These are phyloP conservation scores for Arachis hypogaea DNA, from an alignment of 306 rosid species.

Conservation along the genomic window DNA sequence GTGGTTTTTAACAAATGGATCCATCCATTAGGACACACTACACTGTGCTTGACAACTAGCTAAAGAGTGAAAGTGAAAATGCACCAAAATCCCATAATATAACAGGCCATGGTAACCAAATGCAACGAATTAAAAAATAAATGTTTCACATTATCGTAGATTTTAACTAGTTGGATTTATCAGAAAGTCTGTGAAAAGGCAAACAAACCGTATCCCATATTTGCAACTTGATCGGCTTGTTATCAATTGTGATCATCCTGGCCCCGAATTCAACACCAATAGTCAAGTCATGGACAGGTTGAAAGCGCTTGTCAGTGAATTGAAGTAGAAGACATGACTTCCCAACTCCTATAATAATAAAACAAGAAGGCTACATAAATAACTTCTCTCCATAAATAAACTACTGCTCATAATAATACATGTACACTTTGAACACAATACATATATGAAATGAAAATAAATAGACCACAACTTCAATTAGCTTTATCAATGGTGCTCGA, in stretches of 20 bases:
- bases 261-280: conserved; percentile 99
- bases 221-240: conserved; percentile 91
- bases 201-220: conserved; percentile 96
- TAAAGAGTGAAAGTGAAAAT: conserved; percentile 11
- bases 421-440: not conserved
- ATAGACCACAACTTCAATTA: not conserved
- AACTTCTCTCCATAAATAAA: conserved; percentile 4
- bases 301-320: conserved; percentile 96
- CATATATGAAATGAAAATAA: not conserved
- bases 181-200: conserved; percentile 11
- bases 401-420: not conserved
- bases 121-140: not conserved
- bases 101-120: not conserved
- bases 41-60: not conserved
- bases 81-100: conserved; percentile 15
- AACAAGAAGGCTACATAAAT: not conserved
- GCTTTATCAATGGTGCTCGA: not conserved
- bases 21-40: not conserved
- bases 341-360: conserved; percentile 73
- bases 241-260: conserved; percentile 93
- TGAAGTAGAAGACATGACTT: conserved; percentile 97
- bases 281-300: conserved; percentile 94
- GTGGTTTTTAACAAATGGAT: conserved; percentile 16
- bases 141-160: not conserved
- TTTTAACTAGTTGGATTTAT: conserved; percentile 1